Conservation (phyloP, 78 protist species). For the Anaeramoeba flamelloides region DNA sequence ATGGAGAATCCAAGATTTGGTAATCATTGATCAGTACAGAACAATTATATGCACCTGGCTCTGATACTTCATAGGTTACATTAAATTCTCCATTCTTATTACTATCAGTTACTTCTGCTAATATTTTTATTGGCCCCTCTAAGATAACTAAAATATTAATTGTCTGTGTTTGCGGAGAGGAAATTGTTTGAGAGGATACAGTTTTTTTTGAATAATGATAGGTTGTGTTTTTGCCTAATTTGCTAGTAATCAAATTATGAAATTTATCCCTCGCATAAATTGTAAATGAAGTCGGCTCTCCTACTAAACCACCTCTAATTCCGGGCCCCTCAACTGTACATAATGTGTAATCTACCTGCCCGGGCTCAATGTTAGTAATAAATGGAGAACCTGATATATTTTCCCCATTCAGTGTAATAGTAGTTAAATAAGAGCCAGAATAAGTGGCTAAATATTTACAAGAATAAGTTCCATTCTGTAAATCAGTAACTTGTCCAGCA, state of each 20-base stretch:
- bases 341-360: neutral
- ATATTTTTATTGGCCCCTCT: neutral
- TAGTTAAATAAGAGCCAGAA: neutral
- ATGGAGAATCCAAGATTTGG: neutral
- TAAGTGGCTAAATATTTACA: neutral
- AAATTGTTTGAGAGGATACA: neutral
- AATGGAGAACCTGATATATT: neutral
- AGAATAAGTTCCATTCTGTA: neutral
- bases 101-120: neutral
- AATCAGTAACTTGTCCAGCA: neutral
- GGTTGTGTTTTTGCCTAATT: neutral
- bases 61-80: neutral
- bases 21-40: neutral
- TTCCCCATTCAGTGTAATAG: neutral
- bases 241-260: neutral
- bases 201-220: neutral
- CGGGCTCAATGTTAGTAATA: neutral
- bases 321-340: neutral
- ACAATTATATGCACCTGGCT: neutral
- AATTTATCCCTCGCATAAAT: neutral
- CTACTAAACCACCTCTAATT: neutral
- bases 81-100: neutral
- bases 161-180: neutral
- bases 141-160: neutral
- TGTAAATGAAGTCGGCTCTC: neutral